phyloP scores from a whole-genome alignment of 2,329 filamentous ascomycete genomes.

The Arthrobotrys sinensis region DNA sequence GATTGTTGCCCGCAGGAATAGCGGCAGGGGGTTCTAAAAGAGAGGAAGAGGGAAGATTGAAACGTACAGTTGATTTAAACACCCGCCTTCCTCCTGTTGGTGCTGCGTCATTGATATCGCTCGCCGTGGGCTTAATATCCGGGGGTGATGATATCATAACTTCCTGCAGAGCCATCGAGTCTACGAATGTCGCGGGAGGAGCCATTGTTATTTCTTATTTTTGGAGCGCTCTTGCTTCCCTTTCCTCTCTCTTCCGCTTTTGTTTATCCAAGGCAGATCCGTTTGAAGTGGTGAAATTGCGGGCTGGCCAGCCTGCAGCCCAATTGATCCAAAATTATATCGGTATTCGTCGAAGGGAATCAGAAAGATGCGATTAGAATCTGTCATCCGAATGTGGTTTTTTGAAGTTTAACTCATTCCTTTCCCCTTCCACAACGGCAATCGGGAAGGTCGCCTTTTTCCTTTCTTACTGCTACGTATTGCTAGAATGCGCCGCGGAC shows the following conservation, averaged over 20 bases:
- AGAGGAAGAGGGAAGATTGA: constrained; percentile 13
- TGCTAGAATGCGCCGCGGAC: constrained; percentile 23
- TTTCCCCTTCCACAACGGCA: constrained; percentile 7
- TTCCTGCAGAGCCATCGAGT: constrained; percentile 59
- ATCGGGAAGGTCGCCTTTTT: constrained; percentile 5
- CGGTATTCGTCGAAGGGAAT: constrained; percentile 11
- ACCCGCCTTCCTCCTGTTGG: constrained; percentile 44
- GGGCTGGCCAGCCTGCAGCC: constrained; percentile 23
- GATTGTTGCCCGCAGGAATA: constrained; percentile 44
- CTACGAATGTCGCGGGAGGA: constrained; percentile 58
- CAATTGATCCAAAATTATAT: constrained; percentile 39
- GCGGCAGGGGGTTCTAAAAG: constrained; percentile 36
- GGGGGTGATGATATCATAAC: constrained; percentile 53
- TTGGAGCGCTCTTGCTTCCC: neutral
- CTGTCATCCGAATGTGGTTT: constrained; percentile 6
- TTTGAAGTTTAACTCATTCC: constrained; percentile 11
- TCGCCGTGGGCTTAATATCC: constrained; percentile 33
- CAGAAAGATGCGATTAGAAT: neutral
- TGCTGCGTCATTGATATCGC: constrained; percentile 48
- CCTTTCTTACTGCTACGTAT: neutral
- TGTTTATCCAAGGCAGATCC: constrained; percentile 17
- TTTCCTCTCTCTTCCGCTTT: constrained; percentile 2
- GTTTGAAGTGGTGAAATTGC: constrained; percentile 33
- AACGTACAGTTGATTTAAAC: constrained; percentile 57
- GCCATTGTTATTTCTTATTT: constrained; percentile 37